A percentile compares a stretch with the other conserved stretches of the same genome.
These are phyloP conservation scores for Micractinium sp. DNA, from an alignment of 139 green algal species.

Conservation along the genomic window DNA sequence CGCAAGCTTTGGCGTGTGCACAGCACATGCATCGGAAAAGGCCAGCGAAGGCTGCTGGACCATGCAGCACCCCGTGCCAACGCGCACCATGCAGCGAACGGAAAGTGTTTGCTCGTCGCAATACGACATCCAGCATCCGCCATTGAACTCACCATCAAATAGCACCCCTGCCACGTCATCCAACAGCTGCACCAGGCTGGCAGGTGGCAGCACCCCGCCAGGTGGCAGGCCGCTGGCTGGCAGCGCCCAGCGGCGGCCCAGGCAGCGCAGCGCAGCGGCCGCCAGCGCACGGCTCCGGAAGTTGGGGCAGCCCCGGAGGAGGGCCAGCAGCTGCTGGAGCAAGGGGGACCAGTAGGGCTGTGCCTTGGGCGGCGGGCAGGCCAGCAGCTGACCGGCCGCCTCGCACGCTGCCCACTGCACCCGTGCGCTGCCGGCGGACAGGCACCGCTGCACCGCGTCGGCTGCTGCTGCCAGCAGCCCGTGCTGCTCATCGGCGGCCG, in stretches of 20 bases:
- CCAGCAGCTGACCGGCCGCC: constrained; percentile 7
- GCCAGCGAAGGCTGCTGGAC: not conserved
- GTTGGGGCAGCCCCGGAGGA: not conserved
- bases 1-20: not conserved
- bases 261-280: not conserved
- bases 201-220: not conserved
- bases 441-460: not conserved
- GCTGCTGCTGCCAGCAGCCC: not conserved
- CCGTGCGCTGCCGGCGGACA: not conserved
- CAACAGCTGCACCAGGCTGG: not conserved
- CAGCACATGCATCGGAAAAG: not conserved
- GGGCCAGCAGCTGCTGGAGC: not conserved
- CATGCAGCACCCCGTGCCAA: not conserved
- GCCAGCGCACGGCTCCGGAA: not conserved
- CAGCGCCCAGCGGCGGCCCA: not conserved
- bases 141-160: not conserved
- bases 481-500: not conserved
- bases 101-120: not conserved
- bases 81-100: not conserved
- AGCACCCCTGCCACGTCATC: not conserved
- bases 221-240: not conserved
- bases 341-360: not conserved
- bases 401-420: constrained; percentile 34
- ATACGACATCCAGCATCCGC: not conserved
- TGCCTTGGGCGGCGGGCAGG: not conserved